Base-by-base conservation (phyloP, 208 protist species). In the Trypanosoma rangeli region DNA sequence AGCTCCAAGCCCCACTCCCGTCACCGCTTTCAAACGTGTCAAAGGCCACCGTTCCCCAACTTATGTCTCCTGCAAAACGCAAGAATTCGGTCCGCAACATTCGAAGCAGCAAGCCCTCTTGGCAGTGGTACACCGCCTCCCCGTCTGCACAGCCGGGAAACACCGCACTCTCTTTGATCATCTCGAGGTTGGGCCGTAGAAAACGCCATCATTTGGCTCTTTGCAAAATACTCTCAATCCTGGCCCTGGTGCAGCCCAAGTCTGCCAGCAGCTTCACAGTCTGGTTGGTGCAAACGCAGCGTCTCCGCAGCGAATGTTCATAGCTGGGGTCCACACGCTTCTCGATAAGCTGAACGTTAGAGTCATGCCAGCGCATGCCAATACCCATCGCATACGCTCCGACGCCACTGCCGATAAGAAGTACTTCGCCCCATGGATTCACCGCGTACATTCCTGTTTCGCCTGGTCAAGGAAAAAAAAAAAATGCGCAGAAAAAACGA, bases 291-390 rank as follows among this genome's bases (percentile, higher is more conserved):
- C 90, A 42, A 12, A 93, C 85, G 68, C 89, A 94, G 10, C 89
- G 84, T 12, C 80, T 79, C 22, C 64, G 22, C 54, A 73, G 53
- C 0, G 22, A 9, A 10, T 55, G 59, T 69, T 93, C 86, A 70
- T 90, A 89, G 26, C 74, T 52, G 5, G 89, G 89, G 37, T 73
- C 71, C 13, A 18, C 24, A 8, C 60, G 74, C 55, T 74, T 85
- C 64, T 94, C 86, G 18, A 94, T 63, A 39, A 94, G 75, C 13
- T 70, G 84, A 22, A 90, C 86, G 56, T 80, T 86, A 22, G 86
- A 89, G 73, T 94, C 89, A 28, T 86, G 71, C 87, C 89, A 94
- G 10, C 86, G 86, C 89, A 94, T 94, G 42, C 89, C 89, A 57
- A 94, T 84, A 5, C 89, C 89, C 80, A 94, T 84, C 13, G 86